phyloP scores from a whole-genome alignment of 169 alveolate genomes.

The Plasmodium billcollinsi region DNA sequence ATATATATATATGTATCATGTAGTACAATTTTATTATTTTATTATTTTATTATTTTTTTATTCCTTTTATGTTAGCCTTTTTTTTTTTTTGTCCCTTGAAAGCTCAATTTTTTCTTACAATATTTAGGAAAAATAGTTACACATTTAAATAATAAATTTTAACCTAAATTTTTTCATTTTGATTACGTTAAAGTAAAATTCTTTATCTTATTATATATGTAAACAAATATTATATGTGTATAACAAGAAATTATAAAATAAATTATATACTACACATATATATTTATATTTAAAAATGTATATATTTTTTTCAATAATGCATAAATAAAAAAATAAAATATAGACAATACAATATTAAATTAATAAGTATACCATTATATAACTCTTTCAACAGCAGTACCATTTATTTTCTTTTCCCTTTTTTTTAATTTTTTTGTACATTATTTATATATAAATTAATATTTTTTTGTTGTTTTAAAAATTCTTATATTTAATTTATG shows the following conservation, averaged over 20 bases:
- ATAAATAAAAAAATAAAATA: too few species aligned
- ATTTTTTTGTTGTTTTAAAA: too few species aligned
- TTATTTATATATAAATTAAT: too few species aligned
- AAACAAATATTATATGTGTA: background rate
- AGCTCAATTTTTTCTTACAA: constrained; percentile 4
- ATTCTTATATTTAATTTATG: too few species aligned
- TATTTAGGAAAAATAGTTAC: background rate
- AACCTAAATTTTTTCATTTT: background rate
- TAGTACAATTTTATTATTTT: background rate
- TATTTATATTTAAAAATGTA: too few species aligned
- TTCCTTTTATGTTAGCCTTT: background rate
- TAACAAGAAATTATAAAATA: background rate
- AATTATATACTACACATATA: background rate
- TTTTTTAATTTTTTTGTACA: too few species aligned
- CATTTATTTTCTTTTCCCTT: too few species aligned
- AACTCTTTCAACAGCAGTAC: too few species aligned
- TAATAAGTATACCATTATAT: too few species aligned
- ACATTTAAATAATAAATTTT: background rate
- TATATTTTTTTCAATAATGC: too few species aligned
- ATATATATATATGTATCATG: background rate
- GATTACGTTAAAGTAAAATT: background rate
- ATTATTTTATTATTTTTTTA: background rate
- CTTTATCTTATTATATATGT: background rate
- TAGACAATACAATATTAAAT: too few species aligned
- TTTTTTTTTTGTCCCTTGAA: constrained; percentile 9